These are phyloP conservation scores for Bombardia bombarda DNA, from an alignment of 495 filamentous ascomycete genomes.

Conservation along the genomic window DNA sequence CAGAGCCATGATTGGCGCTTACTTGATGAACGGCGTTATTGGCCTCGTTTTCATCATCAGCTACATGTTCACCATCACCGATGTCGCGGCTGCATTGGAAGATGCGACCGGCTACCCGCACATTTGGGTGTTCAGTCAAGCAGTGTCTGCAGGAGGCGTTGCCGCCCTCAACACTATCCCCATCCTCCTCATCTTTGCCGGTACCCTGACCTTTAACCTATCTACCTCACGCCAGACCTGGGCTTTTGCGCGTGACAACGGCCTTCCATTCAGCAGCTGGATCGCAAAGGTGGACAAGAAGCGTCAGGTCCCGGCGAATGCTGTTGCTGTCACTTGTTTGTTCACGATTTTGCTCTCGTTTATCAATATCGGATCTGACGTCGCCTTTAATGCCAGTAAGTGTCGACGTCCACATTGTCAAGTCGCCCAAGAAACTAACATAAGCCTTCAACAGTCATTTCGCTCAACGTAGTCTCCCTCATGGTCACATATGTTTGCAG, in stretches of 20 bases:
- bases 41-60: conserved; percentile 39
- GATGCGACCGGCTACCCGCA: conserved; percentile 42
- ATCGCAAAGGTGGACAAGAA: conserved; percentile 28
- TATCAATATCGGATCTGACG: conserved; percentile 51
- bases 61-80: conserved; percentile 37
- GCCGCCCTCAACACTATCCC: no score
- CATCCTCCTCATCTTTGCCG: no score
- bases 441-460: conserved; percentile 27
- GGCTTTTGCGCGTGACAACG: conserved; percentile 55
- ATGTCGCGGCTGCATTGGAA: conserved; percentile 23
- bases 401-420: conserved; percentile 34
- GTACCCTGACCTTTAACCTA: no score
- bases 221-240: conserved; percentile 47
- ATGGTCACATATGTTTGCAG: neutral
- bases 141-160: no score
- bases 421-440: conserved; percentile 42
- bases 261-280: conserved; percentile 46
- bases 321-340: conserved; percentile 38
- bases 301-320: conserved; percentile 45
- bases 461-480: neutral
- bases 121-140: conserved; percentile 46
- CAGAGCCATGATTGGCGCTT: conserved; percentile 36
- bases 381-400: conserved; percentile 48
- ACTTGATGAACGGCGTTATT: conserved; percentile 28
- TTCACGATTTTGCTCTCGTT: conserved; percentile 48